A percentile compares a stretch with the other conserved stretches of the same genome.
Conservation (phyloP, 352 stramenopile genomes). For the Stephanocyclus meneghinianus region DNA sequence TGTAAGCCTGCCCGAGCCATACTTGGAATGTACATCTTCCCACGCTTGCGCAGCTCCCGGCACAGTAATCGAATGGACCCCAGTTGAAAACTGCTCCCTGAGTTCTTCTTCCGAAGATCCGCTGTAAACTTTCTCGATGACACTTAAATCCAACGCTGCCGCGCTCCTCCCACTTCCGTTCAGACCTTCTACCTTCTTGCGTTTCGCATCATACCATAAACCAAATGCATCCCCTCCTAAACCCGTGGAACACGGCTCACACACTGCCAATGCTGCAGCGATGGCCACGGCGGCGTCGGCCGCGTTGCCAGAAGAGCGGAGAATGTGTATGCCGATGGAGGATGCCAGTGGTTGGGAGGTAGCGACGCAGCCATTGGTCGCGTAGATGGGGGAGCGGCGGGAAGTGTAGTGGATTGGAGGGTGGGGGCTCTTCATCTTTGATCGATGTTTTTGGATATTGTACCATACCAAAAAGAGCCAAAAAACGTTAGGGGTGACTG, state of each 20-base stretch:
- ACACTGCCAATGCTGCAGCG: constrained; percentile 82
- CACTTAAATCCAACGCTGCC: constrained; percentile 74
- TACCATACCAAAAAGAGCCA: too few species aligned
- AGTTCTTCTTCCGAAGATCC: background rate
- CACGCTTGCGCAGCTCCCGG: constrained; percentile 91
- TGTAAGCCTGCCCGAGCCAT: constrained; percentile 86
- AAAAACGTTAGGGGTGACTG: too few species aligned
- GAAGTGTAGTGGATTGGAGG: constrained; percentile 52
- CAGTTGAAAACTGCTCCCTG: constrained; percentile 36
- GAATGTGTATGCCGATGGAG: constrained; percentile 89
- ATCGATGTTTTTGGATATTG: background rate
- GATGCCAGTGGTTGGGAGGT: constrained; percentile 91
- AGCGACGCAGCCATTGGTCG: constrained; percentile 88
- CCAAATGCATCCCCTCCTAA: constrained; percentile 91
- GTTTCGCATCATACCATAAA: constrained; percentile 90
- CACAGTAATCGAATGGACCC: constrained; percentile 83
- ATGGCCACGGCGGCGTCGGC: constrained; percentile 90
- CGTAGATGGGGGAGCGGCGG: constrained; percentile 88
- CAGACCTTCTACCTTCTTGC: constrained; percentile 85
- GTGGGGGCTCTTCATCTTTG: background rate
- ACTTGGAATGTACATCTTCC: constrained; percentile 86
- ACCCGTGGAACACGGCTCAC: constrained; percentile 78
- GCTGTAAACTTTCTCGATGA: constrained; percentile 68
- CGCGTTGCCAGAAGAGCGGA: constrained; percentile 90
- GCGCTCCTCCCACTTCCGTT: constrained; percentile 91